Conservation (phyloP, 306 rosid species). For the Styphnolobium japonicum region DNA sequence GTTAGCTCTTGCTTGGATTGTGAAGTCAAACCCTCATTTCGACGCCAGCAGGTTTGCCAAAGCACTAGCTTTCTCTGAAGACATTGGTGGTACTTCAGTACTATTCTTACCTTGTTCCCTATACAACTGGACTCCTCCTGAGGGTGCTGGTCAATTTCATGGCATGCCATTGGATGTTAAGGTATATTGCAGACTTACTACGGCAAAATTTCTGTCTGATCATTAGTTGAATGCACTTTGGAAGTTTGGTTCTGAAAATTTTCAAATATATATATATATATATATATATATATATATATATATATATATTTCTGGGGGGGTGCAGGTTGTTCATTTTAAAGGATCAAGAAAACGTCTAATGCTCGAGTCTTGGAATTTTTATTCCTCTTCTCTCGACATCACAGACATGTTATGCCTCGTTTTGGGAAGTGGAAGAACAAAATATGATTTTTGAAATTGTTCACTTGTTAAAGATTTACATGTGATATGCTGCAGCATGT, state of each 20-base stretch:
- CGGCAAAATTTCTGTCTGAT: neutral
- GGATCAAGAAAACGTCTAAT: slow-evolving; percentile 96
- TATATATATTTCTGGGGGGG: neutral
- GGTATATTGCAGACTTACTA: slow-evolving; percentile 39
- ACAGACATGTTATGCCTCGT: slow-evolving; percentile 84
- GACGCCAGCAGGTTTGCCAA: slow-evolving; percentile 57
- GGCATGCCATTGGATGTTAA: slow-evolving; percentile 93
- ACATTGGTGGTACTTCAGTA: slow-evolving; percentile 57
- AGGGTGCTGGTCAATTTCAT: slow-evolving; percentile 97
- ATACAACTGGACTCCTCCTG: slow-evolving; percentile 98
- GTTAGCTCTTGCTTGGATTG: slow-evolving; percentile 93
- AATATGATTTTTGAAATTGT: slow-evolving; percentile 66
- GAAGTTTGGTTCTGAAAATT: neutral
- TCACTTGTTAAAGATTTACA: neutral
- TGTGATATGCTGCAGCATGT: neutral
- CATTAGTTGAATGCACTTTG: neutral
- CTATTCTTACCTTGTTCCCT: slow-evolving; percentile 76
- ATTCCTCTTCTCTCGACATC: slow-evolving; percentile 47
- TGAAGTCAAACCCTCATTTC: slow-evolving; percentile 70
- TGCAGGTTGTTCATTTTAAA: slow-evolving; percentile 93
- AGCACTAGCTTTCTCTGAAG: slow-evolving; percentile 57
- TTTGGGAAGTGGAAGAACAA: slow-evolving; percentile 80
- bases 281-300: neutral
- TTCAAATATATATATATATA: neutral
- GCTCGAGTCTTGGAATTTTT: slow-evolving; percentile 93